Evolutionary conservation across 208 protist genomes (phyloP).

Genomic region (Crithidia bombi): DNA sequence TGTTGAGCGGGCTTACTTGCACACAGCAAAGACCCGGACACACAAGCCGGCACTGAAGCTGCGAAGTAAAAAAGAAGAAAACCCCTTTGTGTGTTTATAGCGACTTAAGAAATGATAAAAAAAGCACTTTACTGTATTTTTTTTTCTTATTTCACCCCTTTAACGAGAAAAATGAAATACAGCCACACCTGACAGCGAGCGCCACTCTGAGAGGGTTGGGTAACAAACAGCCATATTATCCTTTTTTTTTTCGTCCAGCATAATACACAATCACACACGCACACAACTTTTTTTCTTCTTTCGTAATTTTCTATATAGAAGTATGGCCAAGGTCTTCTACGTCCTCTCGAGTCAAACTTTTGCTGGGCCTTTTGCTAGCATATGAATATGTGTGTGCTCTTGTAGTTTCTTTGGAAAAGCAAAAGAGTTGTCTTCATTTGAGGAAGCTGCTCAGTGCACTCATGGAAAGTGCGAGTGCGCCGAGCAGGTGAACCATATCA

Average conservation of each 20-base stretch:
- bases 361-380: background rate
- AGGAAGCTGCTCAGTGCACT: conserved; percentile 1
- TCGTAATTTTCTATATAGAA: background rate
- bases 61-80: background rate
- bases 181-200: conserved; percentile 9
- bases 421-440: background rate
- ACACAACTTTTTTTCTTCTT: conserved; percentile 7
- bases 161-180: conserved; percentile 3
- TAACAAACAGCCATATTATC: conserved; percentile 11
- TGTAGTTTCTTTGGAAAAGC: background rate
- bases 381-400: conserved; percentile 1
- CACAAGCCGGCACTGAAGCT: conserved; percentile 2
- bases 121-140: conserved; percentile 20
- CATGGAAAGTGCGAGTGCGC: background rate
- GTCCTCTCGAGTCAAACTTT: conserved; percentile 15
- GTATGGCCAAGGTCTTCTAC: conserved; percentile 1
- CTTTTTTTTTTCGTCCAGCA: conserved; percentile 3
- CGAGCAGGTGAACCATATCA: conserved; percentile 1
- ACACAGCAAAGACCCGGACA: background rate
- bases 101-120: conserved; percentile 16
- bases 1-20: conserved; percentile 1
- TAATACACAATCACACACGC: no score
- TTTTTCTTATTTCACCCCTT: conserved; percentile 12
- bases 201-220: background rate
- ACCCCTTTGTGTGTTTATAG: no score